phyloP scores from a whole-genome alignment of 306 rosid genomes.

The Quercus wislizeni region DNA sequence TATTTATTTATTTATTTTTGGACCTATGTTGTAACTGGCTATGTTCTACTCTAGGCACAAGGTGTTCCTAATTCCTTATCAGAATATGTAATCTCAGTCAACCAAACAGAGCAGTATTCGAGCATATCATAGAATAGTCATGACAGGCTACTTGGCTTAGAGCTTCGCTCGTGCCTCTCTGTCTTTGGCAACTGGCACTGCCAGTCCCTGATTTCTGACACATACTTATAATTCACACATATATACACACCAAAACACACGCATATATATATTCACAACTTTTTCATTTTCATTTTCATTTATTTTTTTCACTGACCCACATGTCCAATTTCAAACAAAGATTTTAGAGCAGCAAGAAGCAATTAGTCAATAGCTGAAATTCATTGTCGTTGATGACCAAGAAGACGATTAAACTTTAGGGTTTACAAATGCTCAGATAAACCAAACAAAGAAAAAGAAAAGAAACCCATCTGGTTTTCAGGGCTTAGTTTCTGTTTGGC shows the following conservation, averaged over 20 bases:
- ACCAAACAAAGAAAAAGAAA: neutral
- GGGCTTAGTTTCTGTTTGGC: neutral
- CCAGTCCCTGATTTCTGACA: conserved; percentile 10
- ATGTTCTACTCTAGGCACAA: too few species aligned
- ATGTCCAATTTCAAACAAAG: neutral
- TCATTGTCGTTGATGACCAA: too few species aligned
- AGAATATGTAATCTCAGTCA: neutral
- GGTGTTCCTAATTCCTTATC: neutral
- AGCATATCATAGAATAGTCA: conserved; percentile 29
- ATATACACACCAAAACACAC: too few species aligned
- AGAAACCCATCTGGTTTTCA: neutral
- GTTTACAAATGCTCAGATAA: neutral
- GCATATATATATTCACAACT: neutral
- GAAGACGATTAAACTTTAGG: neutral
- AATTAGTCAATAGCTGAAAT: neutral
- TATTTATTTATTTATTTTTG: too few species aligned
- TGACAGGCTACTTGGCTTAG: conserved; percentile 8
- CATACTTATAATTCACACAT: too few species aligned
- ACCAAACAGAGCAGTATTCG: conserved; percentile 33
- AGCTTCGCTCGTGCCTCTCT: conserved; percentile 27
- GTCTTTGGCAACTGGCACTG: neutral
- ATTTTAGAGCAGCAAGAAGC: neutral
- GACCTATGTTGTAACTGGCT: too few species aligned
- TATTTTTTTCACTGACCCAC: neutral
- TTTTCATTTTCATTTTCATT: neutral